Percentiles rank a stretch among this genome's conserved stretches.
Evolutionary conservation across 2,329 filamentous ascomycete species (phyloP).

Genomic region (Pyrenophora seminiperda): DNA sequence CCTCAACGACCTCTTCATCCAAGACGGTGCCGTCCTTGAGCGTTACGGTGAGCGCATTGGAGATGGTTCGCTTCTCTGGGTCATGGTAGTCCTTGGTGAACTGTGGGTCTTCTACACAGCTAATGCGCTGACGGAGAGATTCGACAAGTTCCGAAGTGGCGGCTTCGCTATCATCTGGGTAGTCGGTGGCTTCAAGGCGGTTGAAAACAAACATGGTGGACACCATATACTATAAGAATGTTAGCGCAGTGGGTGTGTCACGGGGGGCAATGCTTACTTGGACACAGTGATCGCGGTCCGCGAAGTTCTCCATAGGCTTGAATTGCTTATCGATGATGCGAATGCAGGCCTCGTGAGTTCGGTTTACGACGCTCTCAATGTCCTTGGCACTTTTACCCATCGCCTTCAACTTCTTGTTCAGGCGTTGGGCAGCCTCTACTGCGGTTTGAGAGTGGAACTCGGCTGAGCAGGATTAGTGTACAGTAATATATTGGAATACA

Average conservation of each 20-base stretch:
- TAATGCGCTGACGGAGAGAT: conserved; percentile 88
- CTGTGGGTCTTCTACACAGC: conserved; percentile 92
- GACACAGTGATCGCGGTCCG: conserved; percentile 98
- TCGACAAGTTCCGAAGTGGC: conserved; percentile 89
- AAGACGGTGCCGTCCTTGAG: conserved; percentile 92
- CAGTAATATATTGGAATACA: neutral
- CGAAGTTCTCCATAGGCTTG: conserved; percentile 99
- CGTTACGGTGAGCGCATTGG: conserved; percentile 93
- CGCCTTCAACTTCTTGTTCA: conserved; percentile 80
- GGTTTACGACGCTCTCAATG: conserved; percentile 87
- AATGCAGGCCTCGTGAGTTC: conserved; percentile 97
- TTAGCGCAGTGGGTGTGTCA: conserved; percentile 25
- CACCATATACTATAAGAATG: conserved; percentile 76
- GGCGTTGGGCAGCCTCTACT: conserved; percentile 89
- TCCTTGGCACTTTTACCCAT: conserved; percentile 91
- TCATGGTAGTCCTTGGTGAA: conserved; percentile 97
- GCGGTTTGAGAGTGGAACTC: conserved; percentile 99
- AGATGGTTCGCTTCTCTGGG: conserved; percentile 90
- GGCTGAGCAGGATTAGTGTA: conserved; percentile 54
- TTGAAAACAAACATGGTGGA: conserved; percentile 94
- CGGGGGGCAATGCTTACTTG: conserved; percentile 59
- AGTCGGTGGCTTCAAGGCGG: conserved; percentile 90
- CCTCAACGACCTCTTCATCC: conserved; percentile 89
- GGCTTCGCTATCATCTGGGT: conserved; percentile 89
- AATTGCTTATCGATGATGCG: conserved; percentile 99